Evolutionary conservation across 2,329 filamentous ascomycete genomes (phyloP).

Genomic region (Pyricularia grisea): DNA sequence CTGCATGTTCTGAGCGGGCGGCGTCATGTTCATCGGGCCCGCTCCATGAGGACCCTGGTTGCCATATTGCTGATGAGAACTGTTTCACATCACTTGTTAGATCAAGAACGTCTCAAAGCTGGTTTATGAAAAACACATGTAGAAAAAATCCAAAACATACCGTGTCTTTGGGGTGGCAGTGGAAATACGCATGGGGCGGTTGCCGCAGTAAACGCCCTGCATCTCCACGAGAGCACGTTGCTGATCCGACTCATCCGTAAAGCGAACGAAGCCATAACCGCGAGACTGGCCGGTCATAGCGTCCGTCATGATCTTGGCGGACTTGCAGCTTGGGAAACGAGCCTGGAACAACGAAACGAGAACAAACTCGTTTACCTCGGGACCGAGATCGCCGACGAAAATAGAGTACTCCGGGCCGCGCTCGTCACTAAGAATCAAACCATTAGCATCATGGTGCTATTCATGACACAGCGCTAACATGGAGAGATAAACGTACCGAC

Average conservation of each 20-base stretch:
- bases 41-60: conserved; percentile 20
- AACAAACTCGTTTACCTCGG: conserved; percentile 98
- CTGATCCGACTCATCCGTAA: conserved; percentile 91
- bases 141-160: conserved; percentile 22
- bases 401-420: conserved; percentile 94
- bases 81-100: conserved; percentile 10
- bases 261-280: conserved; percentile 95
- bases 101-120: neutral
- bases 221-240: conserved; percentile 94
- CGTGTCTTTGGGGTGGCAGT: conserved; percentile 96
- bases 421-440: conserved; percentile 57
- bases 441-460: neutral
- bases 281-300: conserved; percentile 96
- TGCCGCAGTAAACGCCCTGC: conserved; percentile 98
- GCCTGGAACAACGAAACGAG: conserved; percentile 94
- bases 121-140: neutral
- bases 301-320: conserved; percentile 99
- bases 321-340: conserved; percentile 96
- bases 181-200: conserved; percentile 96
- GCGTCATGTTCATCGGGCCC: conserved; percentile 23
- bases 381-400: conserved; percentile 94
- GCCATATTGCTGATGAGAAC: conserved; percentile 27
- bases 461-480: neutral
- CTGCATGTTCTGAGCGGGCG: conserved; percentile 33
- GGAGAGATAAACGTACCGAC: conserved; percentile 52